Evolutionary conservation across 1,284 basidiomycete genomes (phyloP).

Genomic region (Chiua sp.): DNA sequence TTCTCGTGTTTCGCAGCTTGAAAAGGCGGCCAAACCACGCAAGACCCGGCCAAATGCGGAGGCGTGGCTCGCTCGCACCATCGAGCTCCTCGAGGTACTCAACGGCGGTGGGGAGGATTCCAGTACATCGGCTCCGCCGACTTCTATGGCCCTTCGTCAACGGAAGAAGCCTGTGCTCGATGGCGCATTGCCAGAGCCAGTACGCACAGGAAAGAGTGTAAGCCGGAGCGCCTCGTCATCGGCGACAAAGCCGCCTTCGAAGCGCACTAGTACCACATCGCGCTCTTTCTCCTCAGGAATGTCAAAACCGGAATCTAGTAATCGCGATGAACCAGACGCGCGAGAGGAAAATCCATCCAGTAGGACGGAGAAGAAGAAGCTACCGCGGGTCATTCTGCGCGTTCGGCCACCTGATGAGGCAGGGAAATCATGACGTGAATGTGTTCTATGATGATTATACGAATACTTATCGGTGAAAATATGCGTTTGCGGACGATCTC

Average conservation of each 20-base stretch:
- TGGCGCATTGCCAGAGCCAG: not conserved
- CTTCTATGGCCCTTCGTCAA: conserved; percentile 62
- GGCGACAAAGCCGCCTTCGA: not conserved
- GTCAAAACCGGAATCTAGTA: not conserved
- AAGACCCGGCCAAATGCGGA: conserved; percentile 44
- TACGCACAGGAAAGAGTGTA: not conserved
- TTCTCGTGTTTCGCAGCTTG: conserved; percentile 53
- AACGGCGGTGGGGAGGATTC: conserved; percentile 28
- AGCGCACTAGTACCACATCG: conserved; percentile 30
- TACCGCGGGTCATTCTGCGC: conserved; percentile 60
- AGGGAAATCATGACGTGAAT: not conserved
- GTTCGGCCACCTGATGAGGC: conserved; percentile 45
- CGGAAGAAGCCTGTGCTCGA: conserved; percentile 44
- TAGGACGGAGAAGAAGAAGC: conserved; percentile 43
- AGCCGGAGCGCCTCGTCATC: conserved; percentile 17
- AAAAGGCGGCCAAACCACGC: conserved; percentile 71
- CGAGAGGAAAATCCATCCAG: not conserved
- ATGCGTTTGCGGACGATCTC: no score
- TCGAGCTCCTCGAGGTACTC: conserved; percentile 49
- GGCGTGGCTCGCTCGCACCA: conserved; percentile 62
- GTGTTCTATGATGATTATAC: not conserved
- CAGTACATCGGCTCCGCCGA: conserved; percentile 37
- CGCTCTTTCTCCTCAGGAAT: not conserved
- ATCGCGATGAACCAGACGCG: not conserved
- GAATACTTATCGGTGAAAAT: no score